Evolutionary conservation across 352 stramenopile species (phyloP).

Genomic region (Globisporangium cederbergense): DNA sequence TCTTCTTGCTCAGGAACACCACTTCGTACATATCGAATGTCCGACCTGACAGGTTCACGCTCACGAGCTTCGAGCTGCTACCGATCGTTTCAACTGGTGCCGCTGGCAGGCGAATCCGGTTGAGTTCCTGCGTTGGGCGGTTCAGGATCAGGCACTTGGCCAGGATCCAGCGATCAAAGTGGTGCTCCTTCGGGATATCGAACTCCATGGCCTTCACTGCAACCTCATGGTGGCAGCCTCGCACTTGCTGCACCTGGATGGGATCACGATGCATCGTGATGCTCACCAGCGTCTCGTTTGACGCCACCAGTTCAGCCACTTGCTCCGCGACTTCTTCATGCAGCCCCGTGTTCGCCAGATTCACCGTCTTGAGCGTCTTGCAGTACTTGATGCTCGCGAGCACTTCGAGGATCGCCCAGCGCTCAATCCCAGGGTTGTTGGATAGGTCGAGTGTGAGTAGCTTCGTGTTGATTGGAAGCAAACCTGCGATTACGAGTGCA

Average conservation of each 20-base stretch:
- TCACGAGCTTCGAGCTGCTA: constrained; percentile 28
- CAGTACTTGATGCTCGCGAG: constrained; percentile 51
- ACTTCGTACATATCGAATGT: constrained; percentile 53
- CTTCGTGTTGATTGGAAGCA: constrained; percentile 51
- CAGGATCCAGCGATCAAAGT: constrained; percentile 67
- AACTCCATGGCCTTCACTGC: constrained; percentile 30
- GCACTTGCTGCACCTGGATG: constrained; percentile 48
- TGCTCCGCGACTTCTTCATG: constrained; percentile 55
- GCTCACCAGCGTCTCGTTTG: constrained; percentile 56
- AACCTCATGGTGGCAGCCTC: constrained; percentile 30
- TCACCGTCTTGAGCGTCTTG: constrained; percentile 47
- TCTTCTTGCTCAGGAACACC: constrained; percentile 61
- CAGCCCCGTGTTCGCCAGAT: constrained; percentile 54
- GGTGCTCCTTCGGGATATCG: constrained; percentile 26
- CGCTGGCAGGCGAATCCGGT: constrained; percentile 39
- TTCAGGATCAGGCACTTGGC: constrained; percentile 67
- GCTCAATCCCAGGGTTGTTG: constrained; percentile 46
- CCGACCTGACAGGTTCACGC: constrained; percentile 48
- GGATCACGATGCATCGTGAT: constrained; percentile 51
- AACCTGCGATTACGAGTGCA: constrained; percentile 49
- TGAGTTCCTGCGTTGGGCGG: constrained; percentile 54
- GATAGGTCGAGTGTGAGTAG: constrained; percentile 68
- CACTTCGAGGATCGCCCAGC: constrained; percentile 48
- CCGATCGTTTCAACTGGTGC: constrained; percentile 1
- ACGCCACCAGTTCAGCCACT: constrained; percentile 47